Evolutionary conservation across 495 filamentous ascomycete species (phyloP), one percentile per base, ranked within the genome.

Genomic region (Collariella sp.): DNA sequence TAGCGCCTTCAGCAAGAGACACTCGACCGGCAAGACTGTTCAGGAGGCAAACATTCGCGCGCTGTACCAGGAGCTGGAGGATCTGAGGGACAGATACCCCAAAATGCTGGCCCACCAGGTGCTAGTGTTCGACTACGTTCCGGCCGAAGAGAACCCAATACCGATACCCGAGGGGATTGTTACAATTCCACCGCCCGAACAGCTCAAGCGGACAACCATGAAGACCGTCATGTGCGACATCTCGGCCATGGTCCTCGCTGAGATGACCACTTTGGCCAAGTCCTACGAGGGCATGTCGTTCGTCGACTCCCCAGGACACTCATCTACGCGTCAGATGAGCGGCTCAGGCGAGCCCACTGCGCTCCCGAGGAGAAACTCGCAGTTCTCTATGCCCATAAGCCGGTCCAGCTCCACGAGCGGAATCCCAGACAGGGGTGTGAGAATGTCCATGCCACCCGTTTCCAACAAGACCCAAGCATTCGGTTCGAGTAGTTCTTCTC

Each of bases 221-320:
- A 95, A 93, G 68, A 95, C 89, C 2, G 80, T 95, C 57, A 84
- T 97, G 77, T 95, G 93, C 64, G 90, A 96, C 69, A 80, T 96
- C 43, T 91, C 89, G 5, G 85, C 88, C 18, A 62, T 86, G 16
- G 70, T 99, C 36, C 76, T 99, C 20, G 87, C 85, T 10, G 91
- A 96, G 64, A 79, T 99, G 78, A 87, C 87, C 29, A 84, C 82
- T 5, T 82, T 95, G 55, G 91, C 90, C 54, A 91, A 83, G 58
- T 88, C 86, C 0, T 78, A 91, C 47, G 91, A 96, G 69, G 87
- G 72, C 16, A 79, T 89, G 62, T 81, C 83, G 20, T 83, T 81
- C 2, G 82, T 96, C 46, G 86, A 93, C 48, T 94, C 91, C 0
- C 91, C 88, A 1, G 76, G 72, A 5, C 67, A 73, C 41, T 54